These are phyloP conservation scores for Plectranthus barbatus DNA, from an alignment of 257 asterid species.

Conservation along the genomic window DNA sequence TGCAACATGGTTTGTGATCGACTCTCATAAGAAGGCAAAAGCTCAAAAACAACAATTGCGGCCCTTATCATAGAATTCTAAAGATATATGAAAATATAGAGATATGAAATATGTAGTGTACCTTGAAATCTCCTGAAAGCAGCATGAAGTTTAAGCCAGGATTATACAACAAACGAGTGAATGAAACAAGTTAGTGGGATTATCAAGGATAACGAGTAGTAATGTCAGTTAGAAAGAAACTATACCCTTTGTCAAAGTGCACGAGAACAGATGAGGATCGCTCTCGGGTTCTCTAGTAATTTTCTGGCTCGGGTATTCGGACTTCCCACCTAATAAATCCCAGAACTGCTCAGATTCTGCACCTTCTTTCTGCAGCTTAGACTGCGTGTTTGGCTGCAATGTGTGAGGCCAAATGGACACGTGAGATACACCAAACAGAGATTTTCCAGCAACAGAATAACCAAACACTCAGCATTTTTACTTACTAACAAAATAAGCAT, in stretches of 20 bases:
- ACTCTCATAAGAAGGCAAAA: background rate
- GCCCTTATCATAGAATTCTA: too few relatives aligned
- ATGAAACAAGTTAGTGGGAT: constrained; percentile 27
- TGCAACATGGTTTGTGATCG: constrained; percentile 26
- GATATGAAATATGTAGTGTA: constrained; percentile 27
- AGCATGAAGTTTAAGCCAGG: constrained; percentile 27
- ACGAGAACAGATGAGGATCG: constrained; percentile 90
- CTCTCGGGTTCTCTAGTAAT: constrained; percentile 69
- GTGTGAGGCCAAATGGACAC: too few relatives aligned
- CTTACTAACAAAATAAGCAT: background rate
- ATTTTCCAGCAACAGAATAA: background rate
- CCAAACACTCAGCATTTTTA: background rate
- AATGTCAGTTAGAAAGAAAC: background rate
- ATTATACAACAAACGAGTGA: constrained; percentile 18
- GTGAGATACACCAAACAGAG: background rate
- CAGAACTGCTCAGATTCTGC: constrained; percentile 91
- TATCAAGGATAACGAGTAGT: background rate
- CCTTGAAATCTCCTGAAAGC: constrained; percentile 84
- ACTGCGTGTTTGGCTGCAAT: constrained; percentile 84
- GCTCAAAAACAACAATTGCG: background rate
- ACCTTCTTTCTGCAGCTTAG: constrained; percentile 90
- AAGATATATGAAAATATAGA: background rate
- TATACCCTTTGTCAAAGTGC: constrained; percentile 71
- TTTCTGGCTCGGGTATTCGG: constrained; percentile 90
- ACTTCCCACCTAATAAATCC: constrained; percentile 91